Percentiles rank a stretch among this genome's conserved stretches.
Conservation (phyloP, 2,329 filamentous ascomycete species). For the Aspergillus udagawae region DNA sequence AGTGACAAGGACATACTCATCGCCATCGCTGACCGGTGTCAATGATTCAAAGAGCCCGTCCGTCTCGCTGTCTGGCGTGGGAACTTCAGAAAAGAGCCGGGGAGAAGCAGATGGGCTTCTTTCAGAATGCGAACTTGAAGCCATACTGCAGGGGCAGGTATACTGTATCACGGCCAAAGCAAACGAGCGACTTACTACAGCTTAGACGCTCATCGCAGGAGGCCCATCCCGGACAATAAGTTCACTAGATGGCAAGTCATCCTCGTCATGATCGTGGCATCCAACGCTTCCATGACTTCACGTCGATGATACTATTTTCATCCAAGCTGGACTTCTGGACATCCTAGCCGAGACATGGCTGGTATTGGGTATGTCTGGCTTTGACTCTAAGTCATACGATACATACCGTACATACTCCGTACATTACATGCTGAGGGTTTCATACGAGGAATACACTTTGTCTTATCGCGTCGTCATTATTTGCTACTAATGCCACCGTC, state of each 20-base stretch:
- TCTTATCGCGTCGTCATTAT: too few species aligned
- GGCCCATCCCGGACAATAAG: background rate
- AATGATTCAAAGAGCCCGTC: background rate
- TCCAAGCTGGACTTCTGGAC: background rate
- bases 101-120: background rate
- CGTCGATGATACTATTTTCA: background rate
- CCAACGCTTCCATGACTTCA: background rate
- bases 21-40: background rate
- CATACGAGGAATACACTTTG: too few species aligned
- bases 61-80: background rate
- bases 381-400: background rate
- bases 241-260: background rate
- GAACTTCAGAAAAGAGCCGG: background rate
- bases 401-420: background rate
- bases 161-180: too few species aligned
- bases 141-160: background rate
- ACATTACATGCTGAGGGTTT: too few species aligned
- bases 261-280: background rate
- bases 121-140: background rate
- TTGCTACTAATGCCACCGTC: too few species aligned
- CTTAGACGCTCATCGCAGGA: background rate
- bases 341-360: background rate
- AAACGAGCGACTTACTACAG: too few species aligned
- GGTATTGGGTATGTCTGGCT: too few species aligned
- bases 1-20: slow-evolving; percentile 43